These are phyloP conservation scores for Fallopia convolvulus DNA, from an alignment of 148 eudicot species.

Conservation along the genomic window DNA sequence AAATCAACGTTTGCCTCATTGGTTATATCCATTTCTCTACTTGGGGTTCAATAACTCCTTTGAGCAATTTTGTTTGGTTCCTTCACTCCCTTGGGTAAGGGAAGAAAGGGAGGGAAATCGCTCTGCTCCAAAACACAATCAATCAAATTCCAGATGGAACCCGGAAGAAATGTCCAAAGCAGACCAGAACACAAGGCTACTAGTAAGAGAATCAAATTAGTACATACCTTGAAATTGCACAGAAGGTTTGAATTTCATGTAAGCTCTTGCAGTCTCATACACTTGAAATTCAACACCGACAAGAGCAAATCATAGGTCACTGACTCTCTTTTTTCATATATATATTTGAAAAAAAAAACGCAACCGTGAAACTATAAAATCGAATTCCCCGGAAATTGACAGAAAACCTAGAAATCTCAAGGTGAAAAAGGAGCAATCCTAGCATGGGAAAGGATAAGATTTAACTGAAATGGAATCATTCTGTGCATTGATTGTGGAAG, in stretches of 20 bases:
- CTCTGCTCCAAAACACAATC: neutral
- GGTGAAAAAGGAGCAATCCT: neutral
- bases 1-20: constrained; percentile 70
- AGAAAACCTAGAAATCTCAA: neutral
- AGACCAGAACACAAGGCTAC: no score
- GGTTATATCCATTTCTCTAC: constrained; percentile 62
- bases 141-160: neutral
- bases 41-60: neutral
- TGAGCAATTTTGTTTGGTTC: neutral
- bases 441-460: neutral
- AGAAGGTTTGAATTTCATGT: neutral
- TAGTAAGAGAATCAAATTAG: no score
- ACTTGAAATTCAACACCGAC: neutral
- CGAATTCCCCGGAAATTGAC: neutral
- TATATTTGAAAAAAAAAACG: neutral
- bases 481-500: neutral
- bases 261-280: neutral
- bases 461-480: neutral
- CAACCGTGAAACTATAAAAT: neutral
- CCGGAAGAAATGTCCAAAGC: neutral
- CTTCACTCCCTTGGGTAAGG: neutral
- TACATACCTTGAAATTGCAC: neutral
- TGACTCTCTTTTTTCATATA: no score
- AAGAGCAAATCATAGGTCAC: neutral
- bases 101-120: neutral